A percentile compares a stretch with the other conserved stretches of the same genome.
phyloP scores from a whole-genome alignment of 371 early-diverging fungal species.

The Saksenaea vasiformis region DNA sequence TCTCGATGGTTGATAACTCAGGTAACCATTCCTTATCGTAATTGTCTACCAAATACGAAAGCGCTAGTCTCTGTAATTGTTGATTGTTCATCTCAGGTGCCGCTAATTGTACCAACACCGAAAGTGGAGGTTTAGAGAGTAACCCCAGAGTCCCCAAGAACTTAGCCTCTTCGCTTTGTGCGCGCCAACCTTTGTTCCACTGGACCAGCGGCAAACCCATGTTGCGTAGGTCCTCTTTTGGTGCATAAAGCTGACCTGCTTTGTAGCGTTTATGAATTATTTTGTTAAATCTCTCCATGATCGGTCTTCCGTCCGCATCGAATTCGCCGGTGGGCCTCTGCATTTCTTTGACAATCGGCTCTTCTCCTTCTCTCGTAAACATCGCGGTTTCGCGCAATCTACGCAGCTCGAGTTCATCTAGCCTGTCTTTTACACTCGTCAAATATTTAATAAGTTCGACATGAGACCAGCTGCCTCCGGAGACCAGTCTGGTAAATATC shows the following conservation, averaged over 20 bases:
- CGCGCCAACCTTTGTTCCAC: constrained; percentile 69
- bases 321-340: constrained; percentile 13
- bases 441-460: constrained; percentile 84
- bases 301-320: constrained; percentile 17
- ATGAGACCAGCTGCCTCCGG: constrained; percentile 87
- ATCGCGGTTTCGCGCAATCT: constrained; percentile 69
- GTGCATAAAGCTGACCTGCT: constrained; percentile 76
- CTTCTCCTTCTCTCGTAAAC: constrained; percentile 64
- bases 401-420: constrained; percentile 62
- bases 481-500: constrained; percentile 81
- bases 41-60: constrained; percentile 78
- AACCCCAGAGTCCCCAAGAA: constrained; percentile 73
- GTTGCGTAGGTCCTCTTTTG: constrained; percentile 59
- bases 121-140: constrained; percentile 53
- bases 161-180: constrained; percentile 54
- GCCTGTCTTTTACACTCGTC: constrained; percentile 64
- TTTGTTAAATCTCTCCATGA: constrained; percentile 23
- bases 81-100: constrained; percentile 39
- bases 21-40: constrained; percentile 53
- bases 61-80: constrained; percentile 46
- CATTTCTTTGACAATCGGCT: constrained; percentile 24
- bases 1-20: constrained; percentile 40
- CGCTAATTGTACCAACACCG: constrained; percentile 54
- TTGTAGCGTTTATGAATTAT: constrained; percentile 52
- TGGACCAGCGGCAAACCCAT: constrained; percentile 73